These are phyloP conservation scores for Teratosphaeria destructans DNA, from an alignment of 2,329 filamentous ascomycete species.

Conservation along the genomic window DNA sequence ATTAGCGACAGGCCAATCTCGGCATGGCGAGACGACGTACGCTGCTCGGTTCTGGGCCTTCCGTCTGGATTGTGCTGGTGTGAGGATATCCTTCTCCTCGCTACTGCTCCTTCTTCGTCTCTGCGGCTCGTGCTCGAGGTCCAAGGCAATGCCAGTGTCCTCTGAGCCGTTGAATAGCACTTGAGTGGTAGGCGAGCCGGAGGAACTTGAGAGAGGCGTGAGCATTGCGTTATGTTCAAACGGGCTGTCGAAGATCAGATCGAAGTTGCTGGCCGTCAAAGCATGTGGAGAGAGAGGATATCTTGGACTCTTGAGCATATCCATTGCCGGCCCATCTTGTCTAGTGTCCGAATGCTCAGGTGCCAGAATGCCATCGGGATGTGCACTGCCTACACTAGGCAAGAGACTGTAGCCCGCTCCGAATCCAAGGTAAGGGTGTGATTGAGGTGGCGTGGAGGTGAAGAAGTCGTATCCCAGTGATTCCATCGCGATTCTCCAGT, in stretches of 20 bases:
- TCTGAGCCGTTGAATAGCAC: constrained; percentile 27
- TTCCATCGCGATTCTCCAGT: constrained; percentile 9
- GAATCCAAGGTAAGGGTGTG: constrained; percentile 36
- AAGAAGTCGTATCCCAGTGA: constrained; percentile 51
- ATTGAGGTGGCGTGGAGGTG: constrained; percentile 31
- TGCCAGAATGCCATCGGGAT: constrained; percentile 28
- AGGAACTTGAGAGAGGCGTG: constrained; percentile 10
- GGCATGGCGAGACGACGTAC: constrained; percentile 36
- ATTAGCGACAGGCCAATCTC: constrained; percentile 1
- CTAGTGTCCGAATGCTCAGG: too few relatives aligned
- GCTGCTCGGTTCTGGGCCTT: constrained; percentile 65
- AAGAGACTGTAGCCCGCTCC: constrained; percentile 31
- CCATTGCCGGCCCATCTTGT: too few relatives aligned
- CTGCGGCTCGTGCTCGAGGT: constrained; percentile 22
- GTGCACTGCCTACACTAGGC: constrained; percentile 29
- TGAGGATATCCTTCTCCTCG: constrained; percentile 37
- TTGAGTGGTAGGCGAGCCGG: constrained; percentile 17
- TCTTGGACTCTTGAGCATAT: too few relatives aligned
- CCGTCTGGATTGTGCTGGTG: constrained; percentile 43
- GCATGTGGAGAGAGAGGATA: too few relatives aligned
- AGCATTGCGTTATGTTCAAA: constrained; percentile 6
- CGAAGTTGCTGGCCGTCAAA: constrained; percentile 1
- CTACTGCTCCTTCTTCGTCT: constrained; percentile 34
- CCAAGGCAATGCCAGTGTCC: constrained; percentile 33
- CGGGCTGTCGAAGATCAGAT: constrained; percentile 9